phyloP scores from a whole-genome alignment of 306 rosid species.

The Corylus avellana region DNA sequence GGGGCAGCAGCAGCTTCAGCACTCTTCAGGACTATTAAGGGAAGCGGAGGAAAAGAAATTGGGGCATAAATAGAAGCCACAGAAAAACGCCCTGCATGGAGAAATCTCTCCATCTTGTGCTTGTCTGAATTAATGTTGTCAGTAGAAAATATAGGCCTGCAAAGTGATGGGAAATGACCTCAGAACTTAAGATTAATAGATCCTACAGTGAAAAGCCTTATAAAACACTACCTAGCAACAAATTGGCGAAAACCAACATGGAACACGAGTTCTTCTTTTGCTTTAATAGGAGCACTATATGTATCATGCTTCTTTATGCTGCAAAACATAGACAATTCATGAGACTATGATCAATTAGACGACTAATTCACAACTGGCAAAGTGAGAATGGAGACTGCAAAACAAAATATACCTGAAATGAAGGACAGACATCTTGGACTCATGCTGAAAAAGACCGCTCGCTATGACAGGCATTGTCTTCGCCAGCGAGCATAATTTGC shows the following conservation, averaged over 20 bases:
- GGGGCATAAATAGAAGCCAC: conserved; percentile 91
- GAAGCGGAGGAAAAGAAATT: conserved; percentile 84
- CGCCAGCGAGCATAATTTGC: conserved; percentile 48
- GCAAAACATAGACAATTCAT: conserved; percentile 32
- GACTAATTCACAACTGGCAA: not conserved
- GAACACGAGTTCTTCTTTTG: conserved; percentile 86
- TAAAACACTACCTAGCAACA: conserved; percentile 65
- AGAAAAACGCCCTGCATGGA: conserved; percentile 85
- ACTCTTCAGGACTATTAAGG: conserved; percentile 65
- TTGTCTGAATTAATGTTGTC: conserved; percentile 81
- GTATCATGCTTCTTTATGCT: conserved; percentile 86
- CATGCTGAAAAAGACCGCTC: conserved; percentile 92
- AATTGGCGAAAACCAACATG: conserved; percentile 98
- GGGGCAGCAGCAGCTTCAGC: conserved; percentile 48
- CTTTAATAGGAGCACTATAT: conserved; percentile 68
- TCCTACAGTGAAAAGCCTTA: not conserved
- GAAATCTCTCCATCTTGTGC: conserved; percentile 99
- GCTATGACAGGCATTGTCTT: conserved; percentile 57
- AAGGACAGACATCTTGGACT: conserved; percentile 92
- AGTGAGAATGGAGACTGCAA: not conserved
- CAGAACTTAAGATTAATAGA: not conserved
- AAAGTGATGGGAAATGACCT: conserved; percentile 11
- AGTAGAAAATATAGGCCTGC: conserved; percentile 85
- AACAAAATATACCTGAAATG: conserved; percentile 73
- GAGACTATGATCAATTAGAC: not conserved